Evolutionary conservation across 2,329 filamentous ascomycete genomes (phyloP), one percentile per base, ranked within the genome.

Genomic region (Fusarium oligoseptatum): DNA sequence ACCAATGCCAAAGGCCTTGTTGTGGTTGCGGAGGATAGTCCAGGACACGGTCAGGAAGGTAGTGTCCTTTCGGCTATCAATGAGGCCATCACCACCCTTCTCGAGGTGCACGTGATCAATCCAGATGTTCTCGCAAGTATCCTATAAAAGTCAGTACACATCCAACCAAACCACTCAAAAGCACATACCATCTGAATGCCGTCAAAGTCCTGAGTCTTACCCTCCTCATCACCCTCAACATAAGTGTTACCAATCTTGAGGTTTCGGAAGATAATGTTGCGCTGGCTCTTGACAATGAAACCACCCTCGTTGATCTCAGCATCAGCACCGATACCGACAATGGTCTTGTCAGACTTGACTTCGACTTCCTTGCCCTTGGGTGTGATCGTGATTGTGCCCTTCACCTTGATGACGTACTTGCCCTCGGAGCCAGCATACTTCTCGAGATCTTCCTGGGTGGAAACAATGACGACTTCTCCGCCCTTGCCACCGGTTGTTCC

Each of bases 1-100:
- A 77, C 76, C 77, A 66, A 78, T 78, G 57, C 77, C 77, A 57
- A 78, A 78, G 5, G 75, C 75, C 60, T 78, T 79, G 70, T 79
- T 75, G 50, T 78, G 76, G 62, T 76, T 72, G 39, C 74, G 73
- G 20, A 79, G 64, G 11, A 78, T 75, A 17, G 70, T 78, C 68
- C 73, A 74, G 15, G 77, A 79, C 5, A 79, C 77, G 15, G 77
- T 79, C 3, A 75, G 60, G 34, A 77, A 78, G 2, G 74, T 77
- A 0, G 77, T 78, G n/a, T 79, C 77, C 60, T 78, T 78, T n/a
- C 77, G 74, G 58, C 72, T 71, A 43, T 78, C 76, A 15, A 79
- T 69, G 12, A 77, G 69, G 6, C 77, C 77, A 29, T 79, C 77
- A n/a, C 77, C 74, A 9, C 64, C 71, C 22, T 67, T 68, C 41